phyloP scores from a whole-genome alignment of 2,329 filamentous ascomycete species.

The Chaetomium sp. region DNA sequence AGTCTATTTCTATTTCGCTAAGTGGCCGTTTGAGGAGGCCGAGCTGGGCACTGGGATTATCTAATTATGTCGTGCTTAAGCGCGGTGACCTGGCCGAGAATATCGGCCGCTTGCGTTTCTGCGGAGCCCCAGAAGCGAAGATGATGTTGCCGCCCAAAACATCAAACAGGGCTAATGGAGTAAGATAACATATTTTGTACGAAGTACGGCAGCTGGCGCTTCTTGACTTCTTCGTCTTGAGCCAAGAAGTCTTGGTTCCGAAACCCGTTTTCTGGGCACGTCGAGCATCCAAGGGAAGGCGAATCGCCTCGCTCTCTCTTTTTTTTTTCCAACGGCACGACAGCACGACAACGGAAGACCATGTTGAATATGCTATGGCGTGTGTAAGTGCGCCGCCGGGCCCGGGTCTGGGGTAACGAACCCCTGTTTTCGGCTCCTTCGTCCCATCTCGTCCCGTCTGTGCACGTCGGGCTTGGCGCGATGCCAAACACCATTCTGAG shows the following conservation, averaged over 20 bases:
- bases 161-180: too few relatives aligned
- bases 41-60: background rate
- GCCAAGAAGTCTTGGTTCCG: too few relatives aligned
- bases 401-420: slow-evolving; percentile 2
- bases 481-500: slow-evolving; percentile 42
- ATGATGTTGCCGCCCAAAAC: background rate
- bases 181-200: too few relatives aligned
- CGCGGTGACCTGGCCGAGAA: slow-evolving; percentile 9
- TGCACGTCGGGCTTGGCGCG: slow-evolving; percentile 25
- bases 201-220: too few relatives aligned
- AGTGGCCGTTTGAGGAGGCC: background rate
- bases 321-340: background rate
- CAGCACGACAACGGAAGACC: background rate
- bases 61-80: slow-evolving; percentile 7
- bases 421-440: slow-evolving; percentile 7
- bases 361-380: background rate
- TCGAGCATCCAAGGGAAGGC: background rate
- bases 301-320: background rate
- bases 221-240: too few relatives aligned
- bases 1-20: too few relatives aligned
- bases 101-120: slow-evolving; percentile 10
- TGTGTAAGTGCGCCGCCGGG: background rate
- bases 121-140: background rate
- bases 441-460: slow-evolving; percentile 17
- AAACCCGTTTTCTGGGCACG: too few relatives aligned